These are phyloP conservation scores for Hygrophoropsis aurantiaca DNA, from an alignment of 768 basidiomycete species.

Conservation along the genomic window DNA sequence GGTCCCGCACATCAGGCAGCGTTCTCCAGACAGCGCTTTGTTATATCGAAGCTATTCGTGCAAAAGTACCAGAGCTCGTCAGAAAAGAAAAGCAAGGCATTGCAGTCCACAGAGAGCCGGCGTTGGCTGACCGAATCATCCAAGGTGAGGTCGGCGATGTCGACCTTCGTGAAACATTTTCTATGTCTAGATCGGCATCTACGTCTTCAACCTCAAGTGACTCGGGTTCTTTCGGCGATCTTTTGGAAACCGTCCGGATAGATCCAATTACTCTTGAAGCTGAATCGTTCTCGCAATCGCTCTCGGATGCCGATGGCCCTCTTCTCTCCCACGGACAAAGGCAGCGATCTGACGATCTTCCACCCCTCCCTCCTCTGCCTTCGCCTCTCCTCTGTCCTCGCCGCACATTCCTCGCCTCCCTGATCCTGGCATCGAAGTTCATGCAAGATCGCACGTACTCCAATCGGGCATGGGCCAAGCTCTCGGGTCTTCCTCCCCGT, in stretches of 20 bases:
- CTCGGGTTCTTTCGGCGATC: conserved; percentile 18
- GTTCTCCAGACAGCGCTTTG: conserved; percentile 87
- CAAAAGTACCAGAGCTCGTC: conserved; percentile 64
- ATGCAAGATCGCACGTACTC: conserved; percentile 93
- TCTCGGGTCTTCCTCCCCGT: conserved; percentile 81
- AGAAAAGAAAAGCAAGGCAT: conserved; percentile 47
- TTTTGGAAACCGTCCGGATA: conserved; percentile 46
- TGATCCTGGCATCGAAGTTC: conserved; percentile 91
- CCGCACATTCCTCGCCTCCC: conserved; percentile 81
- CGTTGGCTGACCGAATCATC: conserved; percentile 42
- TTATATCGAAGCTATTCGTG: conserved; percentile 82
- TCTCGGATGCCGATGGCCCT: conserved; percentile 11
- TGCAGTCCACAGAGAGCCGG: conserved; percentile 39
- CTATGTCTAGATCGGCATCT: too few species aligned
- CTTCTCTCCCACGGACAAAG: conserved; percentile 9
- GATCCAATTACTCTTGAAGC: conserved; percentile 24
- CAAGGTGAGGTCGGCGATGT: conserved; percentile 45
- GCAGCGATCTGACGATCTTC: conserved; percentile 17
- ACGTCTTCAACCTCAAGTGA: conserved; percentile 10
- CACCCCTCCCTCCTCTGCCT: conserved; percentile 50
- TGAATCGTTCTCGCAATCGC: conserved; percentile 17
- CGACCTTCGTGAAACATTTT: conserved; percentile 26
- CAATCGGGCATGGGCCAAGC: conserved; percentile 91
- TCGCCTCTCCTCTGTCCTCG: conserved; percentile 87
- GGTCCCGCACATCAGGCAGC: conserved; percentile 80